phyloP scores from a whole-genome alignment of 1,284 basidiomycete species.

The Cyathus pygmaeus region DNA sequence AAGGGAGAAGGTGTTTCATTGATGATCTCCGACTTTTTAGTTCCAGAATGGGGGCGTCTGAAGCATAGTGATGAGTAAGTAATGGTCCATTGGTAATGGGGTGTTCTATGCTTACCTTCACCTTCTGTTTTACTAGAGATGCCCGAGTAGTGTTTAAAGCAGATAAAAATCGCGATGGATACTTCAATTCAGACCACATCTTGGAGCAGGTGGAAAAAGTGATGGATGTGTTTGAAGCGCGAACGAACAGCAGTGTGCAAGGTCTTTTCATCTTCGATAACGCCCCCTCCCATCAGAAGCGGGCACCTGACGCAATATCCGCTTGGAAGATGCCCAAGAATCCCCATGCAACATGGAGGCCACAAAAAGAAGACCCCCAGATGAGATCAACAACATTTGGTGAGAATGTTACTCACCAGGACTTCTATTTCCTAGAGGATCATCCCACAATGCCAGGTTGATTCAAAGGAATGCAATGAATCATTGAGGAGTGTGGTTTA shows the following conservation, averaged over 20 bases:
- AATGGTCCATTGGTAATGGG: neutral
- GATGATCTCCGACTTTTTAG: slow-evolving; percentile 47
- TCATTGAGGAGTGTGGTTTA: slow-evolving; percentile 41
- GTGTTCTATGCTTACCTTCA: neutral
- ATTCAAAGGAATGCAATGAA: slow-evolving; percentile 46
- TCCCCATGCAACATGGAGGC: slow-evolving; percentile 26
- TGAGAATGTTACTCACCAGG: slow-evolving; percentile 25
- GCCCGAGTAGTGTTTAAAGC: slow-evolving; percentile 39
- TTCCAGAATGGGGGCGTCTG: slow-evolving; percentile 37
- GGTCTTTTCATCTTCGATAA: slow-evolving; percentile 50
- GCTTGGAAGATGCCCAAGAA: slow-evolving; percentile 43
- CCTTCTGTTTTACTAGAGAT: slow-evolving; percentile 9
- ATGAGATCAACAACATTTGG: slow-evolving; percentile 31
- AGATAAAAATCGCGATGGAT: slow-evolving; percentile 46
- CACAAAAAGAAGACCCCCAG: slow-evolving; percentile 24
- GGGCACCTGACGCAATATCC: slow-evolving; percentile 39
- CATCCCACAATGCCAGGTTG: slow-evolving; percentile 38
- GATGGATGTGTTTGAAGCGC: slow-evolving; percentile 44
- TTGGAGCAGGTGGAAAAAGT: slow-evolving; percentile 35
- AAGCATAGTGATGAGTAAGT: slow-evolving; percentile 32
- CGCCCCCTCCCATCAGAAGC: slow-evolving; percentile 46
- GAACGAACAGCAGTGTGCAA: slow-evolving; percentile 29
- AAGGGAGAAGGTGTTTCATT: slow-evolving; percentile 48
- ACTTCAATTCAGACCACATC: slow-evolving; percentile 38
- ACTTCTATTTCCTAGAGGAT: slow-evolving; percentile 37